Evolutionary conservation across 2,329 filamentous ascomycete species (phyloP).

Genomic region (Fusarium sp.): DNA sequence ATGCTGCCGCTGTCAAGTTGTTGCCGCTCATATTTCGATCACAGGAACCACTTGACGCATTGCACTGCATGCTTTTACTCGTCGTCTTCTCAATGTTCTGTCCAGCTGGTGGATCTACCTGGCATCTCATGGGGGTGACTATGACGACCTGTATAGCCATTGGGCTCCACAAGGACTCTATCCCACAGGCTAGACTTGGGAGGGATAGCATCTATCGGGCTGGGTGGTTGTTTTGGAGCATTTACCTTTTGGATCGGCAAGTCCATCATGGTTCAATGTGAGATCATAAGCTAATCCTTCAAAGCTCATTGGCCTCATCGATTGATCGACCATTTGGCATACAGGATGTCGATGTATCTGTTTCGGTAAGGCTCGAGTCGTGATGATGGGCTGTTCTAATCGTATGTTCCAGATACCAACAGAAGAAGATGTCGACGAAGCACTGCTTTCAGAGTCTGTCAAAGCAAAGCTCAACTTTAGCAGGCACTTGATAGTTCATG

Average conservation of each 20-base stretch:
- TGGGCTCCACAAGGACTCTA: neutral
- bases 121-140: constrained; percentile 16
- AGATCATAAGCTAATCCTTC: neutral
- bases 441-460: rapidly evolving
- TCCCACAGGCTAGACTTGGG: neutral
- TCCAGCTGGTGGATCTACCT: constrained; percentile 7
- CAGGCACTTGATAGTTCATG: constrained; percentile 5
- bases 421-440: neutral
- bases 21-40: neutral
- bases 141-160: constrained; percentile 24
- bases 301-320: neutral
- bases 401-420: constrained; percentile 1
- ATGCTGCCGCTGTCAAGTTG: constrained; percentile 9
- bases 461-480: constrained; percentile 8
- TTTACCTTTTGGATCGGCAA: constrained; percentile 20
- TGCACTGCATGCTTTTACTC: constrained; percentile 22
- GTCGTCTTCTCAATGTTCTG: constrained; percentile 13
- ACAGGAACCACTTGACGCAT: neutral
- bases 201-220: neutral
- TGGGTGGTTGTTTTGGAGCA: constrained; percentile 22
- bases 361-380: neutral
- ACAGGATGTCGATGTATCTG: neutral
- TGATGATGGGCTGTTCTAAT: rapidly evolving
- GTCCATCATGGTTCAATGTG: neutral
- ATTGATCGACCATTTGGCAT: constrained; percentile 20